phyloP scores from a whole-genome alignment of 1,284 basidiomycete species.

The Bondarzewia mesenterica region DNA sequence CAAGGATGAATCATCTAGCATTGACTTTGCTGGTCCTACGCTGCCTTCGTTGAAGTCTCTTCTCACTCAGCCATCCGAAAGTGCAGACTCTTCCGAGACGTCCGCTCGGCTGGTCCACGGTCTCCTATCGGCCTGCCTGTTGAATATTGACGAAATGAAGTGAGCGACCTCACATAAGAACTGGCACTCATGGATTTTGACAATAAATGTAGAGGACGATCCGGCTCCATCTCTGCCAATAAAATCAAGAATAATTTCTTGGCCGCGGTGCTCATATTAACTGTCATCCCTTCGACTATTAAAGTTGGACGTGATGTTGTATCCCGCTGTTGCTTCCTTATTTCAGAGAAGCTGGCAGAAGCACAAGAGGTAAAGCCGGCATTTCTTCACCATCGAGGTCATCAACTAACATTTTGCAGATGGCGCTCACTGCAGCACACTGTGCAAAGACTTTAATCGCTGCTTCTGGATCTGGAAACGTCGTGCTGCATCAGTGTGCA shows the following conservation, averaged over 20 bases:
- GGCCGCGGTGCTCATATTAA: slow-evolving; percentile 80
- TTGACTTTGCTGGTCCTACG: slow-evolving; percentile 74
- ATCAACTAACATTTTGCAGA: slow-evolving; percentile 28
- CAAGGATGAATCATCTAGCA: slow-evolving; percentile 73
- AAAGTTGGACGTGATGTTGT: slow-evolving; percentile 71
- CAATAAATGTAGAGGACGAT: slow-evolving; percentile 53
- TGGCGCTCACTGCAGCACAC: slow-evolving; percentile 81
- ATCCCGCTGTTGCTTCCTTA: slow-evolving; percentile 80
- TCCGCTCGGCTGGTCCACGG: slow-evolving; percentile 74
- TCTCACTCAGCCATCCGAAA: slow-evolving; percentile 39
- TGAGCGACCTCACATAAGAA: slow-evolving; percentile 25
- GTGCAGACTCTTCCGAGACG: slow-evolving; percentile 25
- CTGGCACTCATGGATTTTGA: background rate
- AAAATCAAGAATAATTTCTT: slow-evolving; percentile 92
- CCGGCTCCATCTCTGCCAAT: slow-evolving; percentile 67
- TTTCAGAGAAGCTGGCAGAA: slow-evolving; percentile 69
- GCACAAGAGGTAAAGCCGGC: slow-evolving; percentile 51
- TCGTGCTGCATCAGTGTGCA: slow-evolving; percentile 66
- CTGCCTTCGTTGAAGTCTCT: slow-evolving; percentile 73
- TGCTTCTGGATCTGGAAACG: slow-evolving; percentile 53
- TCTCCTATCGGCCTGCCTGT: slow-evolving; percentile 76
- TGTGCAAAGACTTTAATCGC: slow-evolving; percentile 79
- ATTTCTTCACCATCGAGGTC: slow-evolving; percentile 2
- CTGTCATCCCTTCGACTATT: slow-evolving; percentile 63
- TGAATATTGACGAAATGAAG: slow-evolving; percentile 91